Evolutionary conservation across 2,329 filamentous ascomycete genomes (phyloP).

Genomic region (Chaetomium olivaceum): DNA sequence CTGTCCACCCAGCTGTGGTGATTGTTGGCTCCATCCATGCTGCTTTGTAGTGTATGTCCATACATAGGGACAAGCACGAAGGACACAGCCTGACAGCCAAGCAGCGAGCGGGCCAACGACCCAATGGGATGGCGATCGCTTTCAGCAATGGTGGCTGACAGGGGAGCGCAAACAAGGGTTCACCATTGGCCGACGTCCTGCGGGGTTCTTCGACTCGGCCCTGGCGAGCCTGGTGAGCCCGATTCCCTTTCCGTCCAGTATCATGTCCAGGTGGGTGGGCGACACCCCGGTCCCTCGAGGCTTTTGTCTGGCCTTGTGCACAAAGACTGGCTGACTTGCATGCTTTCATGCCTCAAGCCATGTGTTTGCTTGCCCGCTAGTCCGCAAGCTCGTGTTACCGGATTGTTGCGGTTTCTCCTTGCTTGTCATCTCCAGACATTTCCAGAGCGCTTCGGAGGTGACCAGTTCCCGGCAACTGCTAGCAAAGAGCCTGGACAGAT

Average conservation of each 20-base stretch:
- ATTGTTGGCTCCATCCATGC: background rate
- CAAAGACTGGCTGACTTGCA: constrained; percentile 4
- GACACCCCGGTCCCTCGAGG: constrained; percentile 13
- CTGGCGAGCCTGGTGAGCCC: constrained; percentile 16
- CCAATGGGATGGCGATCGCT: constrained; percentile 10
- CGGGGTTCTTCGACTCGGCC: constrained; percentile 19
- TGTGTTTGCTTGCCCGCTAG: constrained; percentile 9
- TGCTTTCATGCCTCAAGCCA: constrained; percentile 7
- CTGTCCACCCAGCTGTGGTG: constrained; percentile 7
- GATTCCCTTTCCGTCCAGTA: constrained; percentile 6
- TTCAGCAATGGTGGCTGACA: constrained; percentile 18
- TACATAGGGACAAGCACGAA: too few species aligned
- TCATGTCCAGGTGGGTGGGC: background rate
- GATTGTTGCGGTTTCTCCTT: constrained; percentile 2
- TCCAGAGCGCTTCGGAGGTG: background rate
- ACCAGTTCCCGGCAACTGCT: background rate
- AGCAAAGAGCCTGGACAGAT: constrained; percentile 10
- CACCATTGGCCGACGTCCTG: constrained; percentile 15
- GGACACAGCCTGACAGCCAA: background rate
- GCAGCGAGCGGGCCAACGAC: background rate
- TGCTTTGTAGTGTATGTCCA: background rate
- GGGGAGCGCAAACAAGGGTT: background rate
- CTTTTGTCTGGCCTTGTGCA: constrained; percentile 9
- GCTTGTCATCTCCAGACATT: background rate
- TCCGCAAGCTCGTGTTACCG: background rate